These are phyloP conservation scores for Carex sylvatica DNA, from an alignment of 202 grass and related monocot genomes.

Conservation along the genomic window DNA sequence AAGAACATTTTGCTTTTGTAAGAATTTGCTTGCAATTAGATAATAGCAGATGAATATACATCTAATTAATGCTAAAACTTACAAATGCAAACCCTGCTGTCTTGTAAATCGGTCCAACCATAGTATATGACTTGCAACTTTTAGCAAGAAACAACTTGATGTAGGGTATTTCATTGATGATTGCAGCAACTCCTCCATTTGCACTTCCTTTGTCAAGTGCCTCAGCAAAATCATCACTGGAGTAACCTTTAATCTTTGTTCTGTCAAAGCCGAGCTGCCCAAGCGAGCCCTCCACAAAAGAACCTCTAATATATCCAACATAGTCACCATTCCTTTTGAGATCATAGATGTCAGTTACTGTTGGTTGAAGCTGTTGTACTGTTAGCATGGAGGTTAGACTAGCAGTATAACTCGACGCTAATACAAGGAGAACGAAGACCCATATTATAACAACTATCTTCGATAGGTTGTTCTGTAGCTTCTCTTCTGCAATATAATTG, in stretches of 20 bases:
- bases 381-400: conserved; percentile 55
- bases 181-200: conserved; percentile 45
- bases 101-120: conserved; percentile 51
- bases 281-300: conserved; percentile 23
- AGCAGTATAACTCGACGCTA: conserved; percentile 49
- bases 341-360: conserved; percentile 33
- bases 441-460: conserved; percentile 36
- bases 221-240: conserved; percentile 16
- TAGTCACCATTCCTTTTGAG: conserved; percentile 25
- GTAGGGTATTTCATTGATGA: conserved; percentile 44
- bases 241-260: conserved; percentile 27
- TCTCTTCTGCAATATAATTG: conserved; percentile 29
- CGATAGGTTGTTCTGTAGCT: conserved; percentile 12
- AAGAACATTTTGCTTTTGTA: background rate
- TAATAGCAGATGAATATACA: too few species aligned
- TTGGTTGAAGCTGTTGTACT: conserved; percentile 38
- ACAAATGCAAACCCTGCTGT: conserved; percentile 51
- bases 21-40: background rate
- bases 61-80: conserved; percentile 9
- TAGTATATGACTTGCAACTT: conserved; percentile 41
- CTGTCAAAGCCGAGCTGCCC: conserved; percentile 22
- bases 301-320: conserved; percentile 36
- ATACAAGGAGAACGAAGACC: conserved; percentile 36
- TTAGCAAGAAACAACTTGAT: conserved; percentile 47
- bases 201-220: conserved; percentile 40